These are phyloP conservation scores for Ophiosphaerella herpotricha DNA, from an alignment of 2,329 filamentous ascomycete species.

Conservation along the genomic window DNA sequence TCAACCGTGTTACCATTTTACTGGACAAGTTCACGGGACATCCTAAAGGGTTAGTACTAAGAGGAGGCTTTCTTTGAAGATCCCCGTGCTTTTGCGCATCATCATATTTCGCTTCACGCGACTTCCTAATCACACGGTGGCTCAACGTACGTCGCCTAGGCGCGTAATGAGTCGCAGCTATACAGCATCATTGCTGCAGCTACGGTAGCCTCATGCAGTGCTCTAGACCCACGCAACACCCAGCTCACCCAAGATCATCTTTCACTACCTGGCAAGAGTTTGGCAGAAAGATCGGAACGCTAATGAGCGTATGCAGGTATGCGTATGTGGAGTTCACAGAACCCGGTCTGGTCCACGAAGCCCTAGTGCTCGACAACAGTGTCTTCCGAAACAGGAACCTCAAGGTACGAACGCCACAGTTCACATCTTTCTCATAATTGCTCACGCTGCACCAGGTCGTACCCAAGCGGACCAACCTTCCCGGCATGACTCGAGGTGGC, in stretches of 20 bases:
- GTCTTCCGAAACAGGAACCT: constrained; percentile 92
- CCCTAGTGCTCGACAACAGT: constrained; percentile 94
- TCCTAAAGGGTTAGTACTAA: constrained; percentile 86
- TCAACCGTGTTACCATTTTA: constrained; percentile 97
- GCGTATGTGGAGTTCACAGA: constrained; percentile 99
- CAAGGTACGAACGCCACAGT: constrained; percentile 65
- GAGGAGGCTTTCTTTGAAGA: constrained; percentile 44
- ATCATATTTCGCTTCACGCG: not conserved
- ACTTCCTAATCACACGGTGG: not conserved
- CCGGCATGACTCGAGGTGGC: constrained; percentile 85
- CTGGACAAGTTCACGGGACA: constrained; percentile 98
- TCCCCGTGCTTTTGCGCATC: constrained; percentile 1
- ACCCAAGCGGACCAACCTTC: constrained; percentile 95
- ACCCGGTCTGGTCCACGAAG: constrained; percentile 88
- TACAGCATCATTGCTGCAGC: not conserved
- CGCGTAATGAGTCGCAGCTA: constrained; percentile 8
- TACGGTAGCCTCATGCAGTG: too few relatives aligned
- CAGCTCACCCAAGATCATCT: constrained; percentile 18
- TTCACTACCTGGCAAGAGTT: constrained; percentile 63
- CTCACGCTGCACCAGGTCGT: constrained; percentile 60
- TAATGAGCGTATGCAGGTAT: constrained; percentile 69
- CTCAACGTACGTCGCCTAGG: not conserved
- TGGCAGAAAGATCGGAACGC: constrained; percentile 58
- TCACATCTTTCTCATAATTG: constrained; percentile 15
- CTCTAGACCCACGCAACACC: not conserved